Percentiles rank a stretch among this genome's conserved stretches.
phyloP scores from a whole-genome alignment of 768 basidiomycete species.

The Collybiopsis confluens region DNA sequence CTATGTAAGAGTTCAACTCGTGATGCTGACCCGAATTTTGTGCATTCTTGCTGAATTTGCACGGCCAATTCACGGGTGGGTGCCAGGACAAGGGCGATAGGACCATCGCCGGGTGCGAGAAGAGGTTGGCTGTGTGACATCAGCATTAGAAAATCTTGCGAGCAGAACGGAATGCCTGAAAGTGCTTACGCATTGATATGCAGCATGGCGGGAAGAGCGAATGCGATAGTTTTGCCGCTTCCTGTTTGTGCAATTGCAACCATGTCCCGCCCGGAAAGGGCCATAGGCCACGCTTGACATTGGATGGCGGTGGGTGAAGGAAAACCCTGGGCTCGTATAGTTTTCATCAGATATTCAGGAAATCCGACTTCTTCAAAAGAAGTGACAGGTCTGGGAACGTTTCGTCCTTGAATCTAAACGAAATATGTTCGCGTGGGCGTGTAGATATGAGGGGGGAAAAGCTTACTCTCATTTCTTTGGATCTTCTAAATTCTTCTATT shows the following conservation, averaged over 20 bases:
- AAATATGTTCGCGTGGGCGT: constrained; percentile 1
- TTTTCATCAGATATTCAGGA: constrained; percentile 92
- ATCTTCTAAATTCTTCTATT: constrained; percentile 79
- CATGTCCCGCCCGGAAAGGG: constrained; percentile 87
- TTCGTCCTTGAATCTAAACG: constrained; percentile 76
- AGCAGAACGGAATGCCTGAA: background rate
- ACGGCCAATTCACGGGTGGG: constrained; percentile 98
- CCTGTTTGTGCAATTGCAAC: constrained; percentile 98
- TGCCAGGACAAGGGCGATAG: constrained; percentile 93
- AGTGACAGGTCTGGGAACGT: constrained; percentile 85
- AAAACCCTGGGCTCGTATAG: constrained; percentile 95
- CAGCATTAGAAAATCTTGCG: constrained; percentile 1
- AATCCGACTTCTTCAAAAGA: constrained; percentile 95
- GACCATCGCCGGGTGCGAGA: constrained; percentile 90
- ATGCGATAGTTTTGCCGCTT: constrained; percentile 97
- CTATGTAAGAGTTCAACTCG: background rate
- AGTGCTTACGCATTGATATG: constrained; percentile 94
- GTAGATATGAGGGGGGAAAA: background rate
- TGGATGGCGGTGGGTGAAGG: constrained; percentile 89
- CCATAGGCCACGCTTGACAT: constrained; percentile 99
- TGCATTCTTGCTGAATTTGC: constrained; percentile 98
- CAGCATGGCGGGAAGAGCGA: constrained; percentile 97
- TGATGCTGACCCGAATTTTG: constrained; percentile 82
- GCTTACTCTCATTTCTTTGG: constrained; percentile 83
- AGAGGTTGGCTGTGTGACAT: constrained; percentile 65